Percentiles rank a stretch among this genome's conserved stretches.
Evolutionary conservation across 495 filamentous ascomycete genomes (phyloP).

Genomic region (Filosporella fistucella): DNA sequence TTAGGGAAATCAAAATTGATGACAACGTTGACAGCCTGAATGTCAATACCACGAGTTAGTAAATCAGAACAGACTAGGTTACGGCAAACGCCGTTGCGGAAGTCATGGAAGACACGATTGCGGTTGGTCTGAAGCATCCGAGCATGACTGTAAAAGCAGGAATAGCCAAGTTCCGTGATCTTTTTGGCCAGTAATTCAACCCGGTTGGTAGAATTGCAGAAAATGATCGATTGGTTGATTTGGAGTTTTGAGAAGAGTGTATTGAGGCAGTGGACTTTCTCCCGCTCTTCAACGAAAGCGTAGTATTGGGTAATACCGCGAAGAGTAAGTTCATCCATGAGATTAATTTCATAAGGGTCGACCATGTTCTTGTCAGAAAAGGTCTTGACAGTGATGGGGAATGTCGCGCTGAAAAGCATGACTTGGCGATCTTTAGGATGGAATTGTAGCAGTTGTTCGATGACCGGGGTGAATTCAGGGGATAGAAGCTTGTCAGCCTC

Average conservation of each 20-base stretch:
- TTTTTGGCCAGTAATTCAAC: constrained; percentile 98
- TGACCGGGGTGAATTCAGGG: constrained; percentile 92
- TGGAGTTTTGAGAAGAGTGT: constrained; percentile 98
- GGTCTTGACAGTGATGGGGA: constrained; percentile 89
- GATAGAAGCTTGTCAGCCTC: constrained; percentile 97
- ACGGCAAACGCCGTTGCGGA: constrained; percentile 93
- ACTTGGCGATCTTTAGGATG: constrained; percentile 95
- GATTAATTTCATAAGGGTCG: constrained; percentile 95
- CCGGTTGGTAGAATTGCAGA: constrained; percentile 98
- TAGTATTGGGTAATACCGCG: constrained; percentile 99
- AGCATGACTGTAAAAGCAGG: constrained; percentile 98
- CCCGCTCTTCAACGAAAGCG: constrained; percentile 97
- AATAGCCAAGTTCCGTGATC: constrained; percentile 98
- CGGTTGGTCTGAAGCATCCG: constrained; percentile 97
- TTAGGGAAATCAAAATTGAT: constrained; percentile 99
- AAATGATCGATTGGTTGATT: constrained; percentile 99
- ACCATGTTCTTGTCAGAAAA: constrained; percentile 99
- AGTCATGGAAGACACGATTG: constrained; percentile 99
- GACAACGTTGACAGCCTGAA: constrained; percentile 98
- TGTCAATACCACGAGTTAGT: constrained; percentile 97
- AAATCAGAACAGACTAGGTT: constrained; percentile 98
- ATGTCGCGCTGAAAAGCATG: constrained; percentile 98
- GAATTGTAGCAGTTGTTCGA: constrained; percentile 89
- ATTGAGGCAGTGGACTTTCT: constrained; percentile 98
- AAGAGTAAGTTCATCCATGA: constrained; percentile 99